Evolutionary conservation across 768 basidiomycete genomes (phyloP).

Genomic region (Boletus sp.): DNA sequence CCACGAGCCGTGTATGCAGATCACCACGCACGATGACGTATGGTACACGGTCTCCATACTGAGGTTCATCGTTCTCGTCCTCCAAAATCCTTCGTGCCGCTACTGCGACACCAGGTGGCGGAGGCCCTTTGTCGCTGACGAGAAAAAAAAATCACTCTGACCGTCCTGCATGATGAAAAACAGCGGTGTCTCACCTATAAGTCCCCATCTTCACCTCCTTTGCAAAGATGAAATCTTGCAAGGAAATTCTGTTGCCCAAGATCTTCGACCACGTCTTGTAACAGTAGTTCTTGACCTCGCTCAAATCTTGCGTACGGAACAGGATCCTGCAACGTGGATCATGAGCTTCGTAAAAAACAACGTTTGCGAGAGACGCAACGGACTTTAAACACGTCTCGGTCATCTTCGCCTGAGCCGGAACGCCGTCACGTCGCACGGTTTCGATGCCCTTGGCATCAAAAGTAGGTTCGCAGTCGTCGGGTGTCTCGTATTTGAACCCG

Average conservation of each 20-base stretch:
- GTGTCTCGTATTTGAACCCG: slow-evolving; percentile 89
- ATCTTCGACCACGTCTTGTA: slow-evolving; percentile 82
- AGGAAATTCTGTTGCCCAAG: slow-evolving; percentile 71
- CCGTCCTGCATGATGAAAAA: neutral
- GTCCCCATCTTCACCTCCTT: slow-evolving; percentile 93
- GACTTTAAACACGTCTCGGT: slow-evolving; percentile 88
- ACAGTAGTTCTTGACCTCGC: slow-evolving; percentile 86
- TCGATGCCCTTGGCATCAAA: slow-evolving; percentile 99
- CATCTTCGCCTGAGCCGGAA: slow-evolving; percentile 91
- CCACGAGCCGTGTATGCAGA: slow-evolving; percentile 63
- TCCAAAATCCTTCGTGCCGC: slow-evolving; percentile 71
- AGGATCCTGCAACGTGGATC: slow-evolving; percentile 60
- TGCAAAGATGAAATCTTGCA: slow-evolving; percentile 94
- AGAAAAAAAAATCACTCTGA: neutral
- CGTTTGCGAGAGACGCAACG: slow-evolving; percentile 11
- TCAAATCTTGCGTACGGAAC: slow-evolving; percentile 88
- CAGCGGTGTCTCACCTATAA: slow-evolving; percentile 60
- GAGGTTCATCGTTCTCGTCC: slow-evolving; percentile 81
- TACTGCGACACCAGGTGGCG: slow-evolving; percentile 90
- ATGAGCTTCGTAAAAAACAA: neutral
- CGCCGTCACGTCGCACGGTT: slow-evolving; percentile 90
- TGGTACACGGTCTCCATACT: slow-evolving; percentile 91
- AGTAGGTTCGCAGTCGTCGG: slow-evolving; percentile 71
- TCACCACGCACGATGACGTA: slow-evolving; percentile 79
- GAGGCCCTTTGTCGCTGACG: slow-evolving; percentile 73